A percentile compares a stretch with the other conserved stretches of the same genome.
phyloP scores from a whole-genome alignment of 2,329 filamentous ascomycete species.

The Neonectria magnoliae region DNA sequence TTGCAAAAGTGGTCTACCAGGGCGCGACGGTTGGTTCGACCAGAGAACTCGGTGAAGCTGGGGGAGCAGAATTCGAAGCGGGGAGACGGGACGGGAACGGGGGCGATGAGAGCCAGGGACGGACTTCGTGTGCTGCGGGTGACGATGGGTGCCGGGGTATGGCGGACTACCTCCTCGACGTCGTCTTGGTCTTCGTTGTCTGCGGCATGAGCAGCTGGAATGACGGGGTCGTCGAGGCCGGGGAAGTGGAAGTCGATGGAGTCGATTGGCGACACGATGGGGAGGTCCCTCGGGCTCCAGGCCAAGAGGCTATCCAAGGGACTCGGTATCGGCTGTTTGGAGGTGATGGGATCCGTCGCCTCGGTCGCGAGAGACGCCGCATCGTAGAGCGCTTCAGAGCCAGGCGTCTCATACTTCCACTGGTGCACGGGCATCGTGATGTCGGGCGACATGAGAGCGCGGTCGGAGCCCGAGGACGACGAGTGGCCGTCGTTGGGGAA shows the following conservation, averaged over 20 bases:
- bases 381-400: constrained; percentile 3
- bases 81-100: constrained; percentile 40
- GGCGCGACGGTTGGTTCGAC: constrained; percentile 62
- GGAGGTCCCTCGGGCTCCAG: constrained; percentile 37
- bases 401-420: constrained; percentile 22
- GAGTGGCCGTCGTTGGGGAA: constrained; percentile 25
- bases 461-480: constrained; percentile 24
- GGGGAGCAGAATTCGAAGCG: constrained; percentile 63
- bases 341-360: constrained; percentile 6
- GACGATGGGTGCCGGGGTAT: constrained; percentile 27
- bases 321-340: constrained; percentile 17
- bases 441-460: constrained; percentile 21
- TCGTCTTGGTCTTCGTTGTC: constrained; percentile 40
- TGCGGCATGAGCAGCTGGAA: constrained; percentile 26
- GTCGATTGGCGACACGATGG: constrained; percentile 46
- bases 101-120: constrained; percentile 41
- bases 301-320: constrained; percentile 22
- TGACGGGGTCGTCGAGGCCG: constrained; percentile 32
- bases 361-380: constrained; percentile 2
- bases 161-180: constrained; percentile 44
- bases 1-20: constrained; percentile 72
- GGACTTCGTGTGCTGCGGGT: constrained; percentile 33
- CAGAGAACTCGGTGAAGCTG: constrained; percentile 66
- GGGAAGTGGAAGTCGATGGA: constrained; percentile 47
- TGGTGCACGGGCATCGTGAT: constrained; percentile 4